These are phyloP conservation scores for Coniochaeta prunicola DNA, from an alignment of 2,329 filamentous ascomycete species.

Conservation along the genomic window DNA sequence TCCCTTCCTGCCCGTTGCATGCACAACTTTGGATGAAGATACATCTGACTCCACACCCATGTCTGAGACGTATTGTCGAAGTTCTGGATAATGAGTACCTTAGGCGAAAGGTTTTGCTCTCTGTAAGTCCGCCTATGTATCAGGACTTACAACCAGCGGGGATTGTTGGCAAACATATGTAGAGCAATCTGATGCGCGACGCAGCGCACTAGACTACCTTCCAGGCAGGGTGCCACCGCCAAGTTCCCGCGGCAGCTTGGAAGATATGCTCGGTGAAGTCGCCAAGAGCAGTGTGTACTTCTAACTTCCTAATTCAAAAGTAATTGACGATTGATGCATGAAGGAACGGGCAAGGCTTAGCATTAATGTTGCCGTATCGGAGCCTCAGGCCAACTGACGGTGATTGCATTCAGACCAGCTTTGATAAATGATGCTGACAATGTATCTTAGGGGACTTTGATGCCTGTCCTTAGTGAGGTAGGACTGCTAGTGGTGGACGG, in stretches of 20 bases:
- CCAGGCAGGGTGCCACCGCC: not conserved
- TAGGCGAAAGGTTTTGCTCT: not conserved
- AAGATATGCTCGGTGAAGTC: not conserved
- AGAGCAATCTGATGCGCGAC: not conserved
- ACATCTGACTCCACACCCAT: not conserved
- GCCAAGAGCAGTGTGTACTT: not conserved
- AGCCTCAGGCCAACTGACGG: not conserved
- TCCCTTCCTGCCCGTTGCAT: slow-evolving; percentile 23
- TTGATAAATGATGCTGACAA: not conserved
- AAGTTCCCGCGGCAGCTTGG: not conserved
- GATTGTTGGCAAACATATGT: not conserved
- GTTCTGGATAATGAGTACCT: not conserved
- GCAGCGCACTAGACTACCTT: not conserved
- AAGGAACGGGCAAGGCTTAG: not conserved
- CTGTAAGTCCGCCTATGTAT: not conserved
- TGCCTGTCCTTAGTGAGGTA: not conserved
- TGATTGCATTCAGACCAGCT: not conserved
- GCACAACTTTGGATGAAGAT: not conserved
- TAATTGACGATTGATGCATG: not conserved
- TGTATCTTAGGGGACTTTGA: not conserved
- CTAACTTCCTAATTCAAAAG: not conserved
- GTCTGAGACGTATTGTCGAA: not conserved
- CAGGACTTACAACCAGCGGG: not conserved
- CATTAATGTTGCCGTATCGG: not conserved
- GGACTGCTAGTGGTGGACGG: not conserved